phyloP scores from a whole-genome alignment of 108 stramenopile species.

The Pseudonitzschia multiseries region DNA sequence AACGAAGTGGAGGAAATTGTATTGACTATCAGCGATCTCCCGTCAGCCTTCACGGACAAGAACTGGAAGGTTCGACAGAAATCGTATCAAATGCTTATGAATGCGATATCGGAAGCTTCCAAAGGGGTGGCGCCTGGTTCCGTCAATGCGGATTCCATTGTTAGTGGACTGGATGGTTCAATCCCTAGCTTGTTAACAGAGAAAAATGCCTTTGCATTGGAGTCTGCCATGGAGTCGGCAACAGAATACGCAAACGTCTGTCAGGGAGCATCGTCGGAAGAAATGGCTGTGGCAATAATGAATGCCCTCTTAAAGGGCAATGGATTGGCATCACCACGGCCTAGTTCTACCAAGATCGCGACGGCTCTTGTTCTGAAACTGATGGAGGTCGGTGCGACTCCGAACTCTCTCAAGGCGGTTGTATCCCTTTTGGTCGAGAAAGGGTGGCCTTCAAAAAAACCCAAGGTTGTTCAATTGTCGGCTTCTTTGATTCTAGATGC shows the following conservation, averaged over 20 bases:
- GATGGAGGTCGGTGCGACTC: constrained; percentile 67
- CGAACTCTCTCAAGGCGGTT: constrained; percentile 57
- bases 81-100: constrained; percentile 57
- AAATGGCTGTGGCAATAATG: constrained; percentile 48
- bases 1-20: constrained; percentile 33
- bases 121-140: constrained; percentile 32
- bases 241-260: constrained; percentile 60
- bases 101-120: constrained; percentile 28
- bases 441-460: constrained; percentile 77
- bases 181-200: constrained; percentile 57
- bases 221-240: constrained; percentile 65
- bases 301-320: constrained; percentile 58
- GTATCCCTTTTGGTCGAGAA: constrained; percentile 54
- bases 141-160: constrained; percentile 34
- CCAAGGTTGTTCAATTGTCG: constrained; percentile 69
- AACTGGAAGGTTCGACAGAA: constrained; percentile 74
- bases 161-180: constrained; percentile 47
- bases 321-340: constrained; percentile 74
- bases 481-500: constrained; percentile 57
- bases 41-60: constrained; percentile 44
- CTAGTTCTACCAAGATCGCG: constrained; percentile 49
- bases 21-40: constrained; percentile 56
- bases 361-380: constrained; percentile 64
- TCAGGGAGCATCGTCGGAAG: constrained; percentile 43
- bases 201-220: constrained; percentile 77